Conservation (phyloP, 495 filamentous ascomycete species). For the Penicillium robsamsonii region DNA sequence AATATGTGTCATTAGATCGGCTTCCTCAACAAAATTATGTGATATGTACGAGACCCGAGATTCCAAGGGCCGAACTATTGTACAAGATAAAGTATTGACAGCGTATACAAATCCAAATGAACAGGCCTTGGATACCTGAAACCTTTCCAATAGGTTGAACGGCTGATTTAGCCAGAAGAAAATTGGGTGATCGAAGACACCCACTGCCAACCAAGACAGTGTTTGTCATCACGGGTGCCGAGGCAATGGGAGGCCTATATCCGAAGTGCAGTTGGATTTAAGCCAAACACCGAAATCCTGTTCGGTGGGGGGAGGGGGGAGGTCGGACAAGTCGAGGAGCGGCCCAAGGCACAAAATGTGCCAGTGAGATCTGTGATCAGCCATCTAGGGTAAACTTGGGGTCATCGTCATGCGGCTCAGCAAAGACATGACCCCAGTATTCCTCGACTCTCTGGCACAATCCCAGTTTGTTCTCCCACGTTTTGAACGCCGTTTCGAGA, state of each 20-base stretch:
- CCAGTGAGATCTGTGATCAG: conserved; percentile 10
- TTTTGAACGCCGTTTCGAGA: conserved; percentile 36
- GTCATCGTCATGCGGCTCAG: conserved; percentile 37
- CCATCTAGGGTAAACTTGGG: conserved; percentile 32
- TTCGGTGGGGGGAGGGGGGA: not conserved
- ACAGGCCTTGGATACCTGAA: not conserved
- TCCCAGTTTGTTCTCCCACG: conserved; percentile 38
- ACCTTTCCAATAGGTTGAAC: not conserved
- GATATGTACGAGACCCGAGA: not conserved
- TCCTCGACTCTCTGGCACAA: conserved; percentile 38
- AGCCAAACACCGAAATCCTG: not conserved
- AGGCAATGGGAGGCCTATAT: not conserved
- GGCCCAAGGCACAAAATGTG: not conserved
- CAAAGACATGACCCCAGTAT: conserved; percentile 45
- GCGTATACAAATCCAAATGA: not conserved
- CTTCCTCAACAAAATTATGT: not conserved
- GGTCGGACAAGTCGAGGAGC: not conserved
- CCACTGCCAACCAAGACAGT: not conserved
- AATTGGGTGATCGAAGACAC: not conserved
- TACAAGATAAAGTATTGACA: not conserved
- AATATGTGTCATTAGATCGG: not conserved
- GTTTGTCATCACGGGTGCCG: not conserved
- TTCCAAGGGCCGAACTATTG: not conserved
- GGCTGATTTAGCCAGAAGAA: not conserved
- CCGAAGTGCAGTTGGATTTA: not conserved